Conservation (phyloP, 75 land plant genomes). For the Chamaecyparis obtusa region DNA sequence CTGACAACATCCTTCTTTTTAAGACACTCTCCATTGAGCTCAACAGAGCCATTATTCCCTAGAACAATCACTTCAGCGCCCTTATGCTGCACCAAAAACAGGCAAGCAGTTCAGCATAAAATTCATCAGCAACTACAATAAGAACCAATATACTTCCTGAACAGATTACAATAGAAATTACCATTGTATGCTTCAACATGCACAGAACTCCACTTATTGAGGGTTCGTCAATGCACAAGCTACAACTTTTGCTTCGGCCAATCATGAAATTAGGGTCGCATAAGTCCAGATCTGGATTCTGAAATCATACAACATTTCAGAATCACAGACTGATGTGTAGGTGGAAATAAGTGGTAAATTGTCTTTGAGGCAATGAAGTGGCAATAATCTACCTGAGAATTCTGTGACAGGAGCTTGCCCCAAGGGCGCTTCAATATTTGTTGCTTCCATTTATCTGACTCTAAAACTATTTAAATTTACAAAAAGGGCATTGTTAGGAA, state of each 20-base stretch:
- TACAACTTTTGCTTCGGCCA: constrained; percentile 51
- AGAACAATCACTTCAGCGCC: constrained; percentile 35
- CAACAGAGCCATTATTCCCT: constrained; percentile 56
- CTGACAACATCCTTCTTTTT: constrained; percentile 12
- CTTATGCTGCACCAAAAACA: constrained; percentile 27
- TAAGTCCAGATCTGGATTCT: constrained; percentile 39
- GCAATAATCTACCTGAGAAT: constrained; percentile 30
- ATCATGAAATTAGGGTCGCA: constrained; percentile 43
- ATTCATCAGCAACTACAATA: neutral
- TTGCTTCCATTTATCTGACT: neutral
- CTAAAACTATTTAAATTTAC: neutral
- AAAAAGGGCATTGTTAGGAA: neutral
- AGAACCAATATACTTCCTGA: neutral
- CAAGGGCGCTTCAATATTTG: constrained; percentile 27
- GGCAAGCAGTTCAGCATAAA: neutral
- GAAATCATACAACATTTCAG: neutral
- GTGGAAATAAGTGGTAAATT: neutral
- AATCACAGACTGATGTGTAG: neutral
- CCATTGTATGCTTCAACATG: constrained; percentile 49
- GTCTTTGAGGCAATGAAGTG: neutral
- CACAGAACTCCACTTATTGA: constrained; percentile 44
- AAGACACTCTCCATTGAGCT: constrained; percentile 50
- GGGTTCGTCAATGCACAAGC: constrained; percentile 47
- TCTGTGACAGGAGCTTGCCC: constrained; percentile 65
- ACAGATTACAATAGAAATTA: constrained; percentile 9